These are phyloP conservation scores for Exophiala mesophila DNA, from an alignment of 2,329 filamentous ascomycete species.

Conservation along the genomic window DNA sequence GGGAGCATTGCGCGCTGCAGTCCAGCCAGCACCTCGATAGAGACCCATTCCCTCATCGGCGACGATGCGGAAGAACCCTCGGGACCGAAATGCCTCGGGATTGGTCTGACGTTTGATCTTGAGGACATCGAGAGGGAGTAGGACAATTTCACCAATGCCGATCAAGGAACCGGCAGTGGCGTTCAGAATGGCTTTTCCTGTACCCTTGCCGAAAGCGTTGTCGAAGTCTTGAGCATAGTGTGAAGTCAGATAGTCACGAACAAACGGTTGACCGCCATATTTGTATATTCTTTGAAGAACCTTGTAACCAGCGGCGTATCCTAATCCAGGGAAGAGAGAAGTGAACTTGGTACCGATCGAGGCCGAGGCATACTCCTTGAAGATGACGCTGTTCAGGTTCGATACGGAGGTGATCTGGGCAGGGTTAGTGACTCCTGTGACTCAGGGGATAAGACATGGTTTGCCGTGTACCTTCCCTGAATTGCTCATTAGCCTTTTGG, in stretches of 20 bases:
- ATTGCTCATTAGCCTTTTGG: conserved; percentile 99
- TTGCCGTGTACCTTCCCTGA: conserved; percentile 60
- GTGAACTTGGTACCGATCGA: conserved; percentile 73
- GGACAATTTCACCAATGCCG: conserved; percentile 93
- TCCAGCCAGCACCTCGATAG: conserved; percentile 97
- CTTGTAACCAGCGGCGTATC: conserved; percentile 98
- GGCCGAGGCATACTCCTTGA: conserved; percentile 79
- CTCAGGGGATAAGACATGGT: neutral
- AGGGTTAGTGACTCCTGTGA: conserved; percentile 3
- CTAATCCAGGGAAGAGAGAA: conserved; percentile 92
- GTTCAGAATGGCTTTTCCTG: conserved; percentile 96
- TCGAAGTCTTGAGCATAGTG: conserved; percentile 84
- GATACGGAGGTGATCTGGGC: conserved; percentile 51
- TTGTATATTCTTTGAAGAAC: conserved; percentile 96
- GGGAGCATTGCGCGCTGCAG: conserved; percentile 90
- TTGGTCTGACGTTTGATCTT: conserved; percentile 99
- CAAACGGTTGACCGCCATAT: conserved; percentile 94
- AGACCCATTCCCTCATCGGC: conserved; percentile 91
- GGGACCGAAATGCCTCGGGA: conserved; percentile 92
- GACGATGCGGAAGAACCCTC: conserved; percentile 84
- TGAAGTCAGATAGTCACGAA: conserved; percentile 76
- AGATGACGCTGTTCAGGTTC: conserved; percentile 85
- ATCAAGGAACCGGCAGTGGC: conserved; percentile 93
- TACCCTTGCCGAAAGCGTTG: conserved; percentile 86
- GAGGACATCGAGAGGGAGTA: conserved; percentile 90